These are phyloP conservation scores for Salix udensis DNA, from an alignment of 345 rosid genomes.

Conservation along the genomic window DNA sequence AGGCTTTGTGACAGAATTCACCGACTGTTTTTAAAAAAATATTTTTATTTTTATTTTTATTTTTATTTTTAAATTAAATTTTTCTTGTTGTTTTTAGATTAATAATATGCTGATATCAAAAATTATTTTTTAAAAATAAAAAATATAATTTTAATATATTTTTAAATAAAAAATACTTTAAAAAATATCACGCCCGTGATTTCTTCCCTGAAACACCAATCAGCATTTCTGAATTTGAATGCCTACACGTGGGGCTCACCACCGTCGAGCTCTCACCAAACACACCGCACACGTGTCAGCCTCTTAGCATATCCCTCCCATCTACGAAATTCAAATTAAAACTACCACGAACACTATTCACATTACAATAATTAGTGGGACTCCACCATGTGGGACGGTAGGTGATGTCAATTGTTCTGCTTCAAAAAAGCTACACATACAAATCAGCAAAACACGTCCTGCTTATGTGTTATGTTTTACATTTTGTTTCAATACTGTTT, in stretches of 20 bases:
- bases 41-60: too few relatives aligned
- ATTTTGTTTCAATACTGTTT: too few relatives aligned
- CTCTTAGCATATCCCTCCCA: slow-evolving; percentile 12
- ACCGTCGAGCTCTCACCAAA: not conserved
- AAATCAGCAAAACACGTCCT: too few relatives aligned
- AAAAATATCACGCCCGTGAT: not conserved
- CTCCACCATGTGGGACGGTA: slow-evolving; percentile 31
- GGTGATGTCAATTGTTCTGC: not conserved
- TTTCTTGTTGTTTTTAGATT: too few relatives aligned
- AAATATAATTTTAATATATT: too few relatives aligned
- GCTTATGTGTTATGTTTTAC: too few relatives aligned
- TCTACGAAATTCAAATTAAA: slow-evolving; percentile 23
- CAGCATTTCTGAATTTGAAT: not conserved
- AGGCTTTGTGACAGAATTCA: not conserved
- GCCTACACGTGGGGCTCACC: not conserved
- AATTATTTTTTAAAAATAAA: too few relatives aligned
- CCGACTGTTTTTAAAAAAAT: too few relatives aligned
- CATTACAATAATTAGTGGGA: not conserved
- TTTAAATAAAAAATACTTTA: too few relatives aligned
- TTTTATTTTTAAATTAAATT: too few relatives aligned
- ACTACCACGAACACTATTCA: not conserved
- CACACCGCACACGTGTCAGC: slow-evolving; percentile 3
- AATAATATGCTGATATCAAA: too few relatives aligned
- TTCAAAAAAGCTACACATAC: not conserved
- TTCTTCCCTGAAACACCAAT: not conserved